Base-by-base conservation (phyloP, 179 eudicot genomes). In the Dionaea muscipula region DNA sequence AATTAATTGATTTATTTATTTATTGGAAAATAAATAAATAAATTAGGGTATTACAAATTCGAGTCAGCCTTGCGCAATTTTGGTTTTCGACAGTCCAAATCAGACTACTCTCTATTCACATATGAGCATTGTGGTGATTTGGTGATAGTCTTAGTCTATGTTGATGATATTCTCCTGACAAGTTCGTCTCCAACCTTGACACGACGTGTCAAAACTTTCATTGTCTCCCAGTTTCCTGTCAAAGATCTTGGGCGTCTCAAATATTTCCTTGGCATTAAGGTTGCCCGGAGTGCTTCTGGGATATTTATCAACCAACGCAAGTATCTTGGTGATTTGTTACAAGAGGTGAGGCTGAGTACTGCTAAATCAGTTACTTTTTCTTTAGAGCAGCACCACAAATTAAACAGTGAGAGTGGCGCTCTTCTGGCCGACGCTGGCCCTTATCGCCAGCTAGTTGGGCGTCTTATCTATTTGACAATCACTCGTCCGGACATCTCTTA, bases 241-340 rank as follows among this genome's bases (percentile, higher is more conserved):
- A 57, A 57, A 20, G 61, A 44, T 27, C 51, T 57, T 25, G 51
- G 51, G 9, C 13, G 21, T 26, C 27, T 57, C 3, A 45, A 57
- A 8, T 57, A 43, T 19, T 57, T 57, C 27, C 61, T 57, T n/a
- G 52, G 36, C 1, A 27, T 45, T 44, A 39, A 57, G 18, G 35
- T 57, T 8, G 51, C 51, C 10, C 39, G 52, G 12, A 19, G 12
- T 27, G 18, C 24, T 6, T 7, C 38, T 43, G 52, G 61, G 1
- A 44, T 57, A 24, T 43, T 25, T 18, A 25, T 57, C 8, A 43
- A 16, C 8, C 51, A 57, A 44, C 22, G 40, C 26, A 57, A 57
- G n/a, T 57, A 57, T 20, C 10, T 52, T 2, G 16, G 43, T 6
- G 61, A 57, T 33, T 43, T 57, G 1, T n/a, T 57, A 25, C 7